A percentile compares a stretch with the other conserved stretches of the same genome.
Evolutionary conservation across 192 early-diverging fungal genomes (phyloP).

Genomic region (Gonapodya prolifera): DNA sequence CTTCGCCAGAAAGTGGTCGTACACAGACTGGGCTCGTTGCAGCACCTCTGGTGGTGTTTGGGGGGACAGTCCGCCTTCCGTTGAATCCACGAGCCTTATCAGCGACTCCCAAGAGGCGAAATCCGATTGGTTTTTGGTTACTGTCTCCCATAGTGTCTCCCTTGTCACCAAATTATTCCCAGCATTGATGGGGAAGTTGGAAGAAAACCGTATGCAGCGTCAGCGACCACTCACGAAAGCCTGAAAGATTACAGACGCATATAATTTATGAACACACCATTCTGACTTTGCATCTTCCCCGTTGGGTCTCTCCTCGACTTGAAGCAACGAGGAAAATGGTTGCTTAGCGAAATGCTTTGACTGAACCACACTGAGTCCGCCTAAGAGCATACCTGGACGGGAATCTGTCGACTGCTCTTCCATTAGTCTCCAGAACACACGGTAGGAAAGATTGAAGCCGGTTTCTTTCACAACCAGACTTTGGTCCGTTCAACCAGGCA

Average conservation of each 20-base stretch:
- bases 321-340: neutral
- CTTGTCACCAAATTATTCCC: no score
- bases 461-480: no score
- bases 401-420: neutral
- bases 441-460: no score
- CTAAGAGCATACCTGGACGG: neutral
- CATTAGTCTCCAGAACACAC: neutral
- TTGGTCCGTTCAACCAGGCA: no score
- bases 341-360: no score
- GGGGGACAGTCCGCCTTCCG: slow-evolving; percentile 33
- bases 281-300: neutral
- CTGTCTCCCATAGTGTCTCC: slow-evolving; percentile 41
- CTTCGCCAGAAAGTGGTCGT: slow-evolving; percentile 51
- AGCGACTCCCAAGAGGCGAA: slow-evolving; percentile 59
- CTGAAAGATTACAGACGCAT: neutral
- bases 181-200: neutral
- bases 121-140: slow-evolving; percentile 44
- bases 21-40: slow-evolving; percentile 34
- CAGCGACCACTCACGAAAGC: neutral
- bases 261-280: neutral
- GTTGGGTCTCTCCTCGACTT: neutral
- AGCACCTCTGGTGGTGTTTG: slow-evolving; percentile 31
- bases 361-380: no score
- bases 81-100: slow-evolving; percentile 39
- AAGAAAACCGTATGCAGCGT: neutral